Evolutionary conservation across 1,284 basidiomycete species (phyloP), one percentile per base, ranked within the genome.

Genomic region (Boletus mariae): DNA sequence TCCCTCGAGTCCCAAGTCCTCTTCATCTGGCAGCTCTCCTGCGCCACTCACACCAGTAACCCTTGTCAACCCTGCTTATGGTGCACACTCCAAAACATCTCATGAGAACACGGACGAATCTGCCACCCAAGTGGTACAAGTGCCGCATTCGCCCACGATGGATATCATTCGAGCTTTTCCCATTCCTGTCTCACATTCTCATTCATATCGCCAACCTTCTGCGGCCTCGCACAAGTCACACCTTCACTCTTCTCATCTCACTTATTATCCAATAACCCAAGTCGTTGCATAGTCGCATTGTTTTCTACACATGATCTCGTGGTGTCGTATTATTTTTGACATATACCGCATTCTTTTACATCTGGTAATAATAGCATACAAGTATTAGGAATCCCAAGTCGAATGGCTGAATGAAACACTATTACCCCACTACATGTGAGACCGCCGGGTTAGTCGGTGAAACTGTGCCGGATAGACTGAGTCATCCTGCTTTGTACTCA

Each of bases 271-370:
- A 12, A 29, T 65, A 47, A 45, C 60, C 23, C 58, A 68, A 57
- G 51, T 70, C 4, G 45, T 53, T 10, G 68, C 67, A 50, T 68
- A 70, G 53, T 4, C n/a, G 9, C 31, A 11, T 50, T 43, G 40
- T n/a, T 7, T 15, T 40, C 3, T 43, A 15, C n/a, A 7, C 12
- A 2, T 25, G 1, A 20, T 52, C 45, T 37, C 41, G 69, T 71
- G 65, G 66, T 67, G 67, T 69, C 61, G 51, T 55, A 60, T 70
- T 67, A 69, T 68, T 70, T 71, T 66, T 55, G 63, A 64, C 65
- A 62, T 58, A 65, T 68, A 64, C 64, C 63, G 55, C 62, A 53
- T 34, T 37, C 31, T 28, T 0, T 53, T 54, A 40, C 53, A 66
- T 53, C 46, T 48, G 23, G 25, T 45, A 45, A 45, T 32, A 6